Conservation (phyloP, 192 early-diverging fungal species). For the Backusella tarrabulga region DNA sequence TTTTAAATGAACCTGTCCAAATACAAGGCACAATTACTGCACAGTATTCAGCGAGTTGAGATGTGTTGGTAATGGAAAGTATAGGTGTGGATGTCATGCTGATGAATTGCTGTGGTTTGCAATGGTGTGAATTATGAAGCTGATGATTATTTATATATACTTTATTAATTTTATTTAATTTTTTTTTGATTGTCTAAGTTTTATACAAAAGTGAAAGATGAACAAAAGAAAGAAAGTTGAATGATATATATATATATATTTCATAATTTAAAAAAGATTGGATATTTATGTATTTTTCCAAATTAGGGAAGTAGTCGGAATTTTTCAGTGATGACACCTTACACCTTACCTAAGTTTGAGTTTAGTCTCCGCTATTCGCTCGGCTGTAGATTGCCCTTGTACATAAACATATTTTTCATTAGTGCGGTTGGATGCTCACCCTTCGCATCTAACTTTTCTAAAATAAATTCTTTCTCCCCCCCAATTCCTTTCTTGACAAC, state of each 20-base stretch:
- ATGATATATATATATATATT: background rate
- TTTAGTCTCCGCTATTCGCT: background rate
- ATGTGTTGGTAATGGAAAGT: conserved; percentile 13
- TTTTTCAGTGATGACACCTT: conserved; percentile 4
- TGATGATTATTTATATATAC: background rate
- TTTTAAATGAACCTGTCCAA: conserved; percentile 28
- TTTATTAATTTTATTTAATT: background rate
- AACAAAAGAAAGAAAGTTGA: background rate
- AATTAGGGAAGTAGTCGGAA: background rate
- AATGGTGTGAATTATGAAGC: background rate
- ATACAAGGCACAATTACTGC: conserved; percentile 35
- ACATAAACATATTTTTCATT: conserved; percentile 11
- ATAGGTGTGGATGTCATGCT: background rate
- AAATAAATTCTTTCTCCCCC: background rate
- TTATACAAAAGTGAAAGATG: background rate
- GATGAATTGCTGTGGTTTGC: background rate
- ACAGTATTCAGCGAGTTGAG: conserved; percentile 38
- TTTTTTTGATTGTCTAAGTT: background rate
- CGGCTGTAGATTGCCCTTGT: background rate
- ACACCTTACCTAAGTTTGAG: background rate
- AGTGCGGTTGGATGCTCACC: background rate
- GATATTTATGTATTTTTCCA: background rate
- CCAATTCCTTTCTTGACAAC: conserved; percentile 13
- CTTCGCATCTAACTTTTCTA: background rate
- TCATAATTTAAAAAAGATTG: conserved; percentile 1